phyloP scores from a whole-genome alignment of 768 basidiomycete genomes.

The Agrocybe chaxingu region DNA sequence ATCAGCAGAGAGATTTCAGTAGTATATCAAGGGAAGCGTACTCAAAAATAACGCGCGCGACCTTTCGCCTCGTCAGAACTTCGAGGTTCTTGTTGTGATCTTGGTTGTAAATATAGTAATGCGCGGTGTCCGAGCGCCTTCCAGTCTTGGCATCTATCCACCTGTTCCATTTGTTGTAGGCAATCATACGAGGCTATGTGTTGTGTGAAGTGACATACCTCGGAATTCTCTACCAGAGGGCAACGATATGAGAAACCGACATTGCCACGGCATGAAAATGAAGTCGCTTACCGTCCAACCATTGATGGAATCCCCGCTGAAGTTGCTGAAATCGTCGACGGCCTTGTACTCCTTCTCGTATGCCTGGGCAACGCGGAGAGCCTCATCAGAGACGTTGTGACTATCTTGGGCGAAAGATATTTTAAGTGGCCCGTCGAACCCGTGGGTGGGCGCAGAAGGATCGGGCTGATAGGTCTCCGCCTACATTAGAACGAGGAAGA shows the following conservation, averaged over 20 bases:
- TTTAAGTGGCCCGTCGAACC: constrained; percentile 46
- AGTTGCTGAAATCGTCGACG: constrained; percentile 48
- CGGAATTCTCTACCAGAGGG: too few relatives aligned
- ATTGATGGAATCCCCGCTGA: constrained; percentile 19
- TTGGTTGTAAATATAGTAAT: constrained; percentile 47
- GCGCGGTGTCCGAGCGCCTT: constrained; percentile 52
- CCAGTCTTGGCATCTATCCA: constrained; percentile 53
- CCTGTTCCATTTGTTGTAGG: constrained; percentile 16
- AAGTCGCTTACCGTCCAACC: constrained; percentile 14
- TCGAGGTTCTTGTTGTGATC: constrained; percentile 36
- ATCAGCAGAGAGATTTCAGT: not conserved
- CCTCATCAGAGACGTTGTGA: constrained; percentile 41
- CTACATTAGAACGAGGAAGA: constrained; percentile 16
- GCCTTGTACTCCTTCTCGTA: constrained; percentile 47
- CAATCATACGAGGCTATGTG: too few relatives aligned
- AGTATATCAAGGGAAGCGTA: constrained; percentile 16
- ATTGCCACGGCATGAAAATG: not conserved
- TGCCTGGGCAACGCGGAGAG: constrained; percentile 38
- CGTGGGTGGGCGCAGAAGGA: constrained; percentile 34
- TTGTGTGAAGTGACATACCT: too few relatives aligned
- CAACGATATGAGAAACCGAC: too few relatives aligned
- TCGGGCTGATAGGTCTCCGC: constrained; percentile 37
- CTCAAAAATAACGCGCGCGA: constrained; percentile 47
- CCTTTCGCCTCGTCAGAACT: constrained; percentile 34
- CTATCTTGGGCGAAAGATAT: constrained; percentile 38